Evolutionary conservation across 2,329 filamentous ascomycete genomes (phyloP).

Genomic region (Botryotinia globosa): DNA sequence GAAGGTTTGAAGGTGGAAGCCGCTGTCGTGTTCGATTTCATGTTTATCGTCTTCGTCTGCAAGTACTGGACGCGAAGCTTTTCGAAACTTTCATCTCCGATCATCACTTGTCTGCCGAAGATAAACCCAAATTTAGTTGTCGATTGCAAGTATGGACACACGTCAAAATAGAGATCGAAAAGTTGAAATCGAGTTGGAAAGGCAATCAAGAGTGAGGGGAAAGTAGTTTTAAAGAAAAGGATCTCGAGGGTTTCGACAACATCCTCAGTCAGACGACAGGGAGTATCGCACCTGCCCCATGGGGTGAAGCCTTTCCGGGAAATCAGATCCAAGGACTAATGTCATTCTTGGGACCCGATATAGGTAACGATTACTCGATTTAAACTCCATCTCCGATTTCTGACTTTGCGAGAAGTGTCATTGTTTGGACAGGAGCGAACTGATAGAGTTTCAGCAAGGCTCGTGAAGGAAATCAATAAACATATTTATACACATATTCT

Average conservation of each 20-base stretch:
- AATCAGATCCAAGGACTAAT: background rate
- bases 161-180: background rate
- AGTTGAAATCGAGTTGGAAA: background rate
- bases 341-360: background rate
- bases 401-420: background rate
- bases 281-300: background rate
- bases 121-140: background rate
- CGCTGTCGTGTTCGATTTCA: background rate
- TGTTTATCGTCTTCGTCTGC: background rate
- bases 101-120: slow-evolving; percentile 1
- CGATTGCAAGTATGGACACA: background rate
- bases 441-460: background rate
- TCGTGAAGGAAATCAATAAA: background rate
- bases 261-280: background rate
- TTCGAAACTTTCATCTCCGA: background rate
- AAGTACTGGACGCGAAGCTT: background rate
- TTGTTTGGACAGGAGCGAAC: background rate
- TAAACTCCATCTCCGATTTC: background rate
- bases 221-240: background rate
- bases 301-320: background rate
- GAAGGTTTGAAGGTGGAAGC: background rate
- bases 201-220: background rate
- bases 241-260: background rate
- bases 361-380: background rate
- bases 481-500: background rate